Evolutionary conservation across 768 basidiomycete species (phyloP), one percentile per base, ranked within the genome.

Genomic region (Lyophyllum atratum): DNA sequence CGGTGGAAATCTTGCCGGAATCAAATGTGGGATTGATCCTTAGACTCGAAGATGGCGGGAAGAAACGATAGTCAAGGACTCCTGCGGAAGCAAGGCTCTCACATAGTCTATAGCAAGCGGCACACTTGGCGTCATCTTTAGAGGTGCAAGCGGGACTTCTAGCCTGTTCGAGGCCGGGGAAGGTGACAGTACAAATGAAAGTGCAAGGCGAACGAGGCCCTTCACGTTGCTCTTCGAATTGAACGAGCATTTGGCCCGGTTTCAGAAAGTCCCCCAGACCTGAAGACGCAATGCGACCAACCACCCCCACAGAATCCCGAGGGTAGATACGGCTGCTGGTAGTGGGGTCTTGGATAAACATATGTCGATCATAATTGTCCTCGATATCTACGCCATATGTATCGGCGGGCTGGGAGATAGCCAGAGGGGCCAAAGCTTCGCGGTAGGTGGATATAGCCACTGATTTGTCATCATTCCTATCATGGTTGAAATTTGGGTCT

Each of bases 71-170:
- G 49, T 83, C 82, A n/a, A 90, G 72, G 33, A 78, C 59, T 10
- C 87, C 86, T 25, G 69, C 62, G 31, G 77, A 68, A 51, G 76
- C 76, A 21, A 92, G 73, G 40, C 71, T 70, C 22, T 72, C 61
- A 63, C 88, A 92, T 44, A 82, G 76, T 56, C 72, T 73, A 60
- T 78, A 86, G 63, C 85, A 86, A 37, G 85, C 85, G 21, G 78
- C 72, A 40, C 85, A 80, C 55, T 86, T 76, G 31, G 89, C 86
- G 25, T 83, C 76, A 37, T 76, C 70, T 64, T 71, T 77, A 0
- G 82, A 82, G 4, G 64, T 64, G 31, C 79, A 77, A 55, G 74
- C 61, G 40, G 77, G 73, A 10, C 87, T 85, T 9, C 71, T 67
- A n/a, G 83, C 61, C 33, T 62, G 65, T 39, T 77, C 63, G 6